Percentiles rank a stretch among this genome's conserved stretches.
Conservation (phyloP, 305 asterid genomes). For the Caryopteris hybrid region DNA sequence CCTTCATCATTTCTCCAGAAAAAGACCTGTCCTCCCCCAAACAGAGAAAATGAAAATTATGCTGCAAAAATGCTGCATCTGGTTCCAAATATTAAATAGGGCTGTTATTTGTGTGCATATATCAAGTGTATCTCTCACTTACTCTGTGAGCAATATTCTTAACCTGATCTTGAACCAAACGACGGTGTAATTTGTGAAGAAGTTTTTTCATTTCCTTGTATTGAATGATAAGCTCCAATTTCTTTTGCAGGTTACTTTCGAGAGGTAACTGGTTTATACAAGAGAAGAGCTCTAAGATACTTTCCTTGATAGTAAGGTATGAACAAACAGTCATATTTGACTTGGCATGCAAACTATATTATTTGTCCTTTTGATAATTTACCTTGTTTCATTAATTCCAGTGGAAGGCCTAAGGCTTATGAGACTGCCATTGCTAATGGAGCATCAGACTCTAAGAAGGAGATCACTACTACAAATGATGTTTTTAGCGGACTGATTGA, state of each 20-base stretch:
- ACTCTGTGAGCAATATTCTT: background rate
- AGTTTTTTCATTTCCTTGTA: slow-evolving; percentile 15
- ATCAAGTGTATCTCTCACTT: background rate
- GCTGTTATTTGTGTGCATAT: background rate
- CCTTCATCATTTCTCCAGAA: background rate
- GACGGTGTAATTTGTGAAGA: no score
- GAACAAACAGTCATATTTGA: slow-evolving; percentile 14
- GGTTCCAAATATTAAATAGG: background rate
- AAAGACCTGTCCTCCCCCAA: background rate
- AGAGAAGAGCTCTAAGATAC: slow-evolving; percentile 95
- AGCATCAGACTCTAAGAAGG: slow-evolving; percentile 54
- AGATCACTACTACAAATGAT: slow-evolving; percentile 54
- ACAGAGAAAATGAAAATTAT: background rate
- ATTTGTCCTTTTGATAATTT: slow-evolving; percentile 16
- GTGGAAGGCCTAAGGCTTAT: slow-evolving; percentile 71
- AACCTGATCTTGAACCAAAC: slow-evolving; percentile 2
- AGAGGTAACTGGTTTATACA: slow-evolving; percentile 93
- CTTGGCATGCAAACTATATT: slow-evolving; percentile 2
- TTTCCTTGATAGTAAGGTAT: slow-evolving; percentile 79
- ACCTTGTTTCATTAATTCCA: slow-evolving; percentile 33
- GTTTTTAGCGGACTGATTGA: slow-evolving; percentile 82
- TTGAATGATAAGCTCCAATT: slow-evolving; percentile 7
- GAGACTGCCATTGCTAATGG: slow-evolving; percentile 44
- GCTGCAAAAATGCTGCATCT: slow-evolving; percentile 2
- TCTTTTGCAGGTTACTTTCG: slow-evolving; percentile 69